Percentiles rank a stretch among this genome's conserved stretches.
phyloP scores from a whole-genome alignment of 306 rosid genomes.

The Cucumis melo region DNA sequence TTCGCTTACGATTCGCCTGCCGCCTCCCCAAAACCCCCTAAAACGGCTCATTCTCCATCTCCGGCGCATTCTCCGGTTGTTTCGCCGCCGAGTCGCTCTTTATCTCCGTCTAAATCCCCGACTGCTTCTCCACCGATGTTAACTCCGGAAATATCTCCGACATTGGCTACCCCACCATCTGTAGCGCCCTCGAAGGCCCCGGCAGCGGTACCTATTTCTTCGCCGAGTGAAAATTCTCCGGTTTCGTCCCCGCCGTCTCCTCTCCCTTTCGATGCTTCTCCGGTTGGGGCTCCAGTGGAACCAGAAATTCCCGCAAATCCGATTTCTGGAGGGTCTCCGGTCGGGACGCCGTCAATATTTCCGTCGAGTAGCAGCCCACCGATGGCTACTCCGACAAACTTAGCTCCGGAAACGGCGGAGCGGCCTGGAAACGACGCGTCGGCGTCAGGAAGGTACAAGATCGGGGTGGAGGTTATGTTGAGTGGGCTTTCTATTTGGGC shows the following conservation, averaged over 20 bases:
- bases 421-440: slow-evolving; percentile 40
- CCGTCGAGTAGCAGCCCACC: slow-evolving; percentile 44
- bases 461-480: slow-evolving; percentile 15
- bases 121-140: slow-evolving; percentile 30
- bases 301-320: slow-evolving; percentile 38
- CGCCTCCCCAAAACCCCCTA: slow-evolving; percentile 42
- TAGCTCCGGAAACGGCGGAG: slow-evolving; percentile 42
- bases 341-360: slow-evolving; percentile 30
- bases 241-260: slow-evolving; percentile 24
- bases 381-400: slow-evolving; percentile 29
- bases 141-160: slow-evolving; percentile 34
- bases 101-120: slow-evolving; percentile 49
- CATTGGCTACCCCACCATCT: slow-evolving; percentile 20
- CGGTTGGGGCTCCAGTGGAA: slow-evolving; percentile 24
- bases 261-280: slow-evolving; percentile 21
- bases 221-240: slow-evolving; percentile 36
- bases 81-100: slow-evolving; percentile 12
- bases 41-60: slow-evolving; percentile 5
- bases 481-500: slow-evolving; percentile 28
- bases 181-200: slow-evolving; percentile 18
- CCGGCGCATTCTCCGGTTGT: slow-evolving; percentile 16
- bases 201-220: slow-evolving; percentile 18
- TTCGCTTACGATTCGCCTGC: slow-evolving; percentile 49
- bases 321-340: slow-evolving; percentile 31
- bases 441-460: slow-evolving; percentile 23